Evolutionary conservation across 768 basidiomycete genomes (phyloP), one percentile per base, ranked within the genome.

Genomic region (Sarcodon aspratus): DNA sequence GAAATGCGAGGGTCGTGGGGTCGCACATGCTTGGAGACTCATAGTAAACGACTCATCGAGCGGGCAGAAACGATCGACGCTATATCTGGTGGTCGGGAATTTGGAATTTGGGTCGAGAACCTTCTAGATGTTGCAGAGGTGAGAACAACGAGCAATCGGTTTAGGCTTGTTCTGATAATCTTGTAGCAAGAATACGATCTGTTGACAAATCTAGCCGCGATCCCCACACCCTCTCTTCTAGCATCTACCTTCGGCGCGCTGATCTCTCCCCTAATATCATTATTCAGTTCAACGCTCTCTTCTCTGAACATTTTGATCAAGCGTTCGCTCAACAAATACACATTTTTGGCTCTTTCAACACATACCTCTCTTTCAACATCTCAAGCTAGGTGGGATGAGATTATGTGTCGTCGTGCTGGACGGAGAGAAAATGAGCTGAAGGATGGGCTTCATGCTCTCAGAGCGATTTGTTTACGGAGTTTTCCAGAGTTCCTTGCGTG

Each of bases 401-500:
- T 87, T 11, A 69, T 87, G 51, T 64, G 67, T 2, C 69, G 72
- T 10, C 73, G 81, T 5, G 57, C 67, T 1, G 67, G 65, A 33
- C 55, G 67, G 40, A 74, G 33, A 52, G 68, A 56, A 49, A 88
- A 88, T 54, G 87, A 87, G 55, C 63, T 86, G 43, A 82, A 78
- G 55, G 89, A 91, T 8, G 80, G 79, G 0, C 56, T 86, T 7
- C 76, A 78, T 46, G 66, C 74, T 6, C 66, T 92, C 9, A 69
- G 84, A 11, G 77, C 73, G 0, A 69, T 89, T 1, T 88, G 86
- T 57, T 63, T 91, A 50, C 71, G 89, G 42, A 88, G 84, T 46
- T 92, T 91, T 61, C 88, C 89, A 0, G 88, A 92, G 57, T 84
- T 86, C 54, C 61, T 92, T 43, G 85, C 79, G 13, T 86, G 91